Evolutionary conservation across 192 early-diverging fungal species (phyloP).

Genomic region (Blastocladiella britannica): DNA sequence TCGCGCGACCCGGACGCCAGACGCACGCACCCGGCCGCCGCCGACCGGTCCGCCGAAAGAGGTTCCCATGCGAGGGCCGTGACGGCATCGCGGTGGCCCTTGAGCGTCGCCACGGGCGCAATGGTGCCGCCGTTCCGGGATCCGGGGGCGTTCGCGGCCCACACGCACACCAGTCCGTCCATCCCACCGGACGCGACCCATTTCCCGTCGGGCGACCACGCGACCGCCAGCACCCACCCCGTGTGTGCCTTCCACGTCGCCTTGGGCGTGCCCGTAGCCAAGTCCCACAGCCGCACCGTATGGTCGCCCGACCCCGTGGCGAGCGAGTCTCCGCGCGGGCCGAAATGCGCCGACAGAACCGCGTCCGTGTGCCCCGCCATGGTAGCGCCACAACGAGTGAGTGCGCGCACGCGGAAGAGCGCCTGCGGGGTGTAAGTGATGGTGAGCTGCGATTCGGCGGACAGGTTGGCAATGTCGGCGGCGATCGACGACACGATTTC

Average conservation of each 20-base stretch:
- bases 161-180: conserved; percentile 54
- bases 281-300: conserved; percentile 90
- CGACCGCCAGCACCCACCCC: conserved; percentile 79
- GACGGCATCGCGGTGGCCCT: conserved; percentile 74
- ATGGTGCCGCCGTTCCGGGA: background rate
- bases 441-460: conserved; percentile 71
- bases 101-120: conserved; percentile 24
- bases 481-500: conserved; percentile 60
- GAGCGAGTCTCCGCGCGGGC: conserved; percentile 69
- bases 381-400: conserved; percentile 78
- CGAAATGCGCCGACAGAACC: conserved; percentile 71
- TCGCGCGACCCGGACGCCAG: conserved; percentile 85
- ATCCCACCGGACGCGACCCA: conserved; percentile 77
- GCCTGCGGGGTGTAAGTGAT: conserved; percentile 92
- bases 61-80: conserved; percentile 89
- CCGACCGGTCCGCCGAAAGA: conserved; percentile 66
- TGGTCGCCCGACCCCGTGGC: conserved; percentile 92
- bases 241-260: conserved; percentile 59
- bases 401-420: conserved; percentile 77
- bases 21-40: conserved; percentile 52
- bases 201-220: conserved; percentile 79
- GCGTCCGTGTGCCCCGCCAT: conserved; percentile 82
- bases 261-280: conserved; percentile 86
- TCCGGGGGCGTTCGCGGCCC: background rate
- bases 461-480: conserved; percentile 59